phyloP scores from a whole-genome alignment of 495 filamentous ascomycete genomes.

The Aspergillus hancockii region DNA sequence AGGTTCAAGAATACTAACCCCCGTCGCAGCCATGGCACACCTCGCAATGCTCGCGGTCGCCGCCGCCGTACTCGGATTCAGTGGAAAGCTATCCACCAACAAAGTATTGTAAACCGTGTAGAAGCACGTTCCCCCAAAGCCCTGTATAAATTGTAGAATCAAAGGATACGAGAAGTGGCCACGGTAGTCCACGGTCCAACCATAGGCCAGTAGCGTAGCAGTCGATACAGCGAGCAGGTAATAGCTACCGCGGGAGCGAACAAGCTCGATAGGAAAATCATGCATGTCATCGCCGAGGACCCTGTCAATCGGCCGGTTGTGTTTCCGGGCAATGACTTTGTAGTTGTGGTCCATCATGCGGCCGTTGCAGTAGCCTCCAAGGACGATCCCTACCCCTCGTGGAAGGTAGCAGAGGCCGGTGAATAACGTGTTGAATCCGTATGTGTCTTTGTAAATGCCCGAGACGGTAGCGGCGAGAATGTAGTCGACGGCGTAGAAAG shows the following conservation, averaged over 20 bases:
- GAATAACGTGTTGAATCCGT: background rate
- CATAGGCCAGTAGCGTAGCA: background rate
- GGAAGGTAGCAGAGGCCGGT: background rate
- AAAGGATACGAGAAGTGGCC: background rate
- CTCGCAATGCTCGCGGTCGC: background rate
- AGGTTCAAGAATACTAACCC: background rate
- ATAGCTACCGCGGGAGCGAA: background rate
- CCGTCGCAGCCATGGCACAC: background rate
- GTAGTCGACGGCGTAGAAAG: conserved; percentile 2
- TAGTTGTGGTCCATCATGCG: conserved; percentile 4
- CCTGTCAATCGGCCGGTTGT: background rate
- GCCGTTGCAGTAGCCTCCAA: background rate
- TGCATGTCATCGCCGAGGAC: background rate
- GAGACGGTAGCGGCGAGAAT: background rate
- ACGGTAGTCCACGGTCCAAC: background rate
- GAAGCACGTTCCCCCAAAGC: background rate
- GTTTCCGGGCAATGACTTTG: background rate
- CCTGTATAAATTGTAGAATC: conserved; percentile 6
- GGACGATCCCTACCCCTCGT: background rate
- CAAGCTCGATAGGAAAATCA: background rate
- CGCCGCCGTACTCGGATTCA: no score
- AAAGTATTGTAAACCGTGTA: background rate
- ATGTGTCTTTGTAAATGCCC: background rate
- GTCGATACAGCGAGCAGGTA: background rate
- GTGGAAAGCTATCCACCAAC: no score